Evolutionary conservation across 768 basidiomycete species (phyloP), one percentile per base, ranked within the genome.

Genomic region (Leccinum pellstonianum): DNA sequence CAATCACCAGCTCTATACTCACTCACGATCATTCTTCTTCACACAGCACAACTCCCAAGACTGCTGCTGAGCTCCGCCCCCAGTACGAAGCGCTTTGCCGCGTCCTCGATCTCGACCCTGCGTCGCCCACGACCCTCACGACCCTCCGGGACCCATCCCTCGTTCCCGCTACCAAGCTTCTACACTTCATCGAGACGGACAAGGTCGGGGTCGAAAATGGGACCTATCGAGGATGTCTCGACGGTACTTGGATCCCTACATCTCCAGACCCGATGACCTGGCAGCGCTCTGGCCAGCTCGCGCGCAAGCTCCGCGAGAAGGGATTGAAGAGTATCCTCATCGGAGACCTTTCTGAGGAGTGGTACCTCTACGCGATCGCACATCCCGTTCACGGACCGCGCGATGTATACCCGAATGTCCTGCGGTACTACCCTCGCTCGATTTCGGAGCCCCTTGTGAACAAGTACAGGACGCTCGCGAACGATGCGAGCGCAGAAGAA

Each of bases 331-430:
- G 80, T 66, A 75, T 91, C 58, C 75, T 85, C 53, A 73, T 87
- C n/a, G 90, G 90, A 9, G 86, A 89, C 56, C 77, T 90, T 53
- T 78, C 76, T 15, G 87, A 91, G 64, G 89, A 91, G 70, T 91
- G 89, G 88, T 88, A 84, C 69, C 79, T 90, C 54, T 91, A 90
- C 64, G 82, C 87, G 14, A 85, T 90, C 63, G 83, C 87, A 4
- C 83, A 89, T 68, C 82, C 84, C 0, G 80, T 90, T 52, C 54
- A 68, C 11, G 71, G 76, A 9, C 72, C 77, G 21, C 63, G 63
- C 23, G 89, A 91, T 62, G 76, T 90, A 10, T 67, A 79, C 27
- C 76, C 77, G 9, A 88, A 88, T 63, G 65, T 91, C 52, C 72
- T 78, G 65, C 73, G 88, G 57, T 91, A 87, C 67, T 89, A 85